These are phyloP conservation scores for Grosmannia clavigera DNA, from an alignment of 2,329 filamentous ascomycete species.

Conservation along the genomic window DNA sequence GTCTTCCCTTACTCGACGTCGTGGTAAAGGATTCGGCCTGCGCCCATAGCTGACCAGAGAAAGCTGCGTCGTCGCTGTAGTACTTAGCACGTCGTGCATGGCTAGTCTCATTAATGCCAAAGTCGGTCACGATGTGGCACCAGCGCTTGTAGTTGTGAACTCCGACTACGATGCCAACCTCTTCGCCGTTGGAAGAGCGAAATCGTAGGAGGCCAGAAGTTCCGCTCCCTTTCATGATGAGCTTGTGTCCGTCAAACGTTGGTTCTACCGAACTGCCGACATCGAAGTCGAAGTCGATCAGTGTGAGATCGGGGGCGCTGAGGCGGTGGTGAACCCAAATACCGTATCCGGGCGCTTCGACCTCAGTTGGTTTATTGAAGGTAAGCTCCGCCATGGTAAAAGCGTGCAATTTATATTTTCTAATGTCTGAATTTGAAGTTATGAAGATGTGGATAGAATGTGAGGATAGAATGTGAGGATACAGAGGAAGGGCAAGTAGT, in stretches of 20 bases:
- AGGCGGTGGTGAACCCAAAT: neutral
- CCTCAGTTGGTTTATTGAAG: neutral
- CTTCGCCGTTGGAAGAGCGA: neutral
- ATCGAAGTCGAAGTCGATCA: neutral
- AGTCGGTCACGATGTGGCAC: neutral
- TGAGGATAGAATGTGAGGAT: no score
- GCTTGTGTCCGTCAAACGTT: neutral
- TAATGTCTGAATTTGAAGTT: no score
- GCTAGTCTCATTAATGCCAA: neutral
- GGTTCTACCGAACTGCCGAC: neutral
- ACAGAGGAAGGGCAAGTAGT: no score
- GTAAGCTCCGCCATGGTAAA: neutral
- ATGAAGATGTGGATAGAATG: no score
- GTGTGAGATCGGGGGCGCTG: neutral
- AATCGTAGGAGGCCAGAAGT: neutral
- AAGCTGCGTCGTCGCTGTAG: neutral
- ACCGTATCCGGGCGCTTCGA: neutral
- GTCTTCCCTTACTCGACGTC: neutral
- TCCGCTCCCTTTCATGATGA: neutral
- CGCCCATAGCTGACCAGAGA: neutral
- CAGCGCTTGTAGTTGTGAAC: neutral
- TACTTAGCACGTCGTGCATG: neutral
- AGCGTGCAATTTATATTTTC: no score
- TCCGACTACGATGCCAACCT: neutral
- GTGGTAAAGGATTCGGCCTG: neutral